Base-by-base conservation (phyloP, 176 grass and related monocot species). In the Rhipidocladum racemiflorum region DNA sequence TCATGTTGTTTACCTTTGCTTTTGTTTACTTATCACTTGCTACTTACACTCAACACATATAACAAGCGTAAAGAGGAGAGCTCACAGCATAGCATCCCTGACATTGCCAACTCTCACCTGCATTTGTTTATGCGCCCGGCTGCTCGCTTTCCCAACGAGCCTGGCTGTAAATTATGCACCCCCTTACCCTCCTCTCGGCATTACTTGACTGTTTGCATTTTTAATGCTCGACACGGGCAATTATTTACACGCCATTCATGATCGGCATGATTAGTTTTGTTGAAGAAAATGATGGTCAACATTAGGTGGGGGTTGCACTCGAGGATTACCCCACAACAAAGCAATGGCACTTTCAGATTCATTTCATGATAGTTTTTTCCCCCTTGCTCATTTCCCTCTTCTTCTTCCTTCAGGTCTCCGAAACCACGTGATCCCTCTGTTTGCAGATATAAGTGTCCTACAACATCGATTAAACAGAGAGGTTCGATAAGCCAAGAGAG, bases 1-100 rank as follows among this genome's bases (percentile, higher is more conserved):
- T 87, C 84, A 84, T 92, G 87, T 65, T 92, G 87, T 72, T 92
- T 87, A 89, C 70, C 87, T 92, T 92, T 92, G 78, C 65, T 86
- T 89, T 92, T 83, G 68, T 91, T 91, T 65, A 75, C 34, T 82
- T 86, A 70, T 72, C 40, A 44, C 70, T 70, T 44, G 64, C 64
- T 61, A 75, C 77, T 65, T 68, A 68, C 86, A 70, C 28, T 64
- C 23, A 66, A 66, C 18, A 65, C 35, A 35, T 7, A 48, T 17
- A 60, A 46, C 63, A 85, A 63, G 56, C 83, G 83, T 86, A 89
- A 82, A 89, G 88, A 86, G 77, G 32, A 45, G 74, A 79, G 78
- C 78, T 79, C 67, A 50, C 42, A 53, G 18, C 76, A 29, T 44
- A 69, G 78, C 88, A 87, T 89, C 76, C 87, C 87, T 92, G 90